A percentile compares a stretch with the other conserved stretches of the same genome.
These are phyloP conservation scores for Proliferodiscus dingleyae DNA, from an alignment of 2,329 filamentous ascomycete species.

Conservation along the genomic window DNA sequence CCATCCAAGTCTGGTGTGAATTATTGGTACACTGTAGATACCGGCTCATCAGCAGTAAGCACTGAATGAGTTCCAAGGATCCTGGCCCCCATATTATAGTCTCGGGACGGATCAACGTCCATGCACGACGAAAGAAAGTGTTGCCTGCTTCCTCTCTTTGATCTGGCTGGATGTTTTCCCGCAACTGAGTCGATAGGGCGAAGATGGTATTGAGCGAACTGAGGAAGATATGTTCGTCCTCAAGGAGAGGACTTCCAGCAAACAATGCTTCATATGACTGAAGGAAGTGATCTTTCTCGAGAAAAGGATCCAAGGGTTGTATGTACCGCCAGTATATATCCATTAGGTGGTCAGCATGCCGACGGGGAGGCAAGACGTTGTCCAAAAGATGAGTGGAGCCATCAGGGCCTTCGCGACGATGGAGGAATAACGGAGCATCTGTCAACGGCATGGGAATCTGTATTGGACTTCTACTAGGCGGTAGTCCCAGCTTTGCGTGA, in stretches of 20 bases:
- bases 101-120: conserved; percentile 38
- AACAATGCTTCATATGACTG: conserved; percentile 38
- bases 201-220: conserved; percentile 43
- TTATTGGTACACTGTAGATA: conserved; percentile 45
- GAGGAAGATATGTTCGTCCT: conserved; percentile 40
- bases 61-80: conserved; percentile 42
- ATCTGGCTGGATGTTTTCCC: conserved; percentile 37
- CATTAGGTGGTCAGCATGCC: conserved; percentile 41
- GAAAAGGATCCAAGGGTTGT: conserved; percentile 42
- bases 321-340: conserved; percentile 43
- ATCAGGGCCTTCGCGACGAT: neutral
- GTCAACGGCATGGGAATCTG: conserved; percentile 2
- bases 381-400: conserved; percentile 14
- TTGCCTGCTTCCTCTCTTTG: conserved; percentile 38
- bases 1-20: conserved; percentile 46
- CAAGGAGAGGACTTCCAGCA: conserved; percentile 33
- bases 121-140: conserved; percentile 39
- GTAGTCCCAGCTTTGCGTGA: neutral
- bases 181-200: conserved; percentile 41
- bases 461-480: neutral
- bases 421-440: conserved; percentile 1
- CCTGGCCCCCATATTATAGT: conserved; percentile 36
- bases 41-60: conserved; percentile 42
- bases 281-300: conserved; percentile 37
- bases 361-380: conserved; percentile 39